Conservation (phyloP, 2,329 filamentous ascomycete genomes). For the Colletotrichum paranaense region DNA sequence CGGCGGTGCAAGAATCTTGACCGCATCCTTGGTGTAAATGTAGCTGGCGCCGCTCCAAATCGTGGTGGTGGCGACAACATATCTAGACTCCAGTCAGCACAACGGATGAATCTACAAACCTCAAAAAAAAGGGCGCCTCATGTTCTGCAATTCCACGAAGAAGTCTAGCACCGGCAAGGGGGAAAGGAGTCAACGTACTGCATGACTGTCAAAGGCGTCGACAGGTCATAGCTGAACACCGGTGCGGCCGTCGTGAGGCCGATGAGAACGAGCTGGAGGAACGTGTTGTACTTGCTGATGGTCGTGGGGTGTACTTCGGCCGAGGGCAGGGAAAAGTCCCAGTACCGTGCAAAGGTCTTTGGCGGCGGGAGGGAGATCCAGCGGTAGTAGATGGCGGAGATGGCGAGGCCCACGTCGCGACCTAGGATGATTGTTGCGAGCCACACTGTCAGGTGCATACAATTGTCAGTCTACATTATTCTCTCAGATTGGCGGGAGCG, state of each 20-base stretch:
- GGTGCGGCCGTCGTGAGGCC: conserved; percentile 86
- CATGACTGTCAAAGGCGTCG: conserved; percentile 66
- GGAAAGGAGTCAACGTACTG: conserved; percentile 63
- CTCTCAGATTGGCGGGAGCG: too few relatives aligned
- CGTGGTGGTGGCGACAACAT: conserved; percentile 88
- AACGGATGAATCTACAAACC: conserved; percentile 42
- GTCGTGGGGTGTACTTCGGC: conserved; percentile 86
- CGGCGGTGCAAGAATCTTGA: conserved; percentile 76
- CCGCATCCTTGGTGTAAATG: conserved; percentile 88
- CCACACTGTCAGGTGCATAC: conserved; percentile 68
- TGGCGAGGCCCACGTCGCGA: conserved; percentile 83
- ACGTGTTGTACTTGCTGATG: conserved; percentile 93
- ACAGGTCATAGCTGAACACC: conserved; percentile 71
- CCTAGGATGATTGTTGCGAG: conserved; percentile 91
- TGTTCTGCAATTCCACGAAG: too few relatives aligned
- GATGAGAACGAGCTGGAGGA: conserved; percentile 87
- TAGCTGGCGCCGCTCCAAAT: conserved; percentile 96
- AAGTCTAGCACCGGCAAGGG: too few relatives aligned
- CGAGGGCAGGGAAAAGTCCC: conserved; percentile 94
- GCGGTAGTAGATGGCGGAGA: conserved; percentile 93
- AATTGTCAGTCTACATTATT: not conserved
- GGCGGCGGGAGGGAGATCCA: conserved; percentile 94
- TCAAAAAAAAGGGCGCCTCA: too few relatives aligned
- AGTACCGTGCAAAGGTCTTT: conserved; percentile 92
- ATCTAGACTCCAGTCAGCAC: conserved; percentile 61